Base-by-base conservation (phyloP, 225 moss, liverwort and hornwort species). In the Antitrichia curtipendula region DNA sequence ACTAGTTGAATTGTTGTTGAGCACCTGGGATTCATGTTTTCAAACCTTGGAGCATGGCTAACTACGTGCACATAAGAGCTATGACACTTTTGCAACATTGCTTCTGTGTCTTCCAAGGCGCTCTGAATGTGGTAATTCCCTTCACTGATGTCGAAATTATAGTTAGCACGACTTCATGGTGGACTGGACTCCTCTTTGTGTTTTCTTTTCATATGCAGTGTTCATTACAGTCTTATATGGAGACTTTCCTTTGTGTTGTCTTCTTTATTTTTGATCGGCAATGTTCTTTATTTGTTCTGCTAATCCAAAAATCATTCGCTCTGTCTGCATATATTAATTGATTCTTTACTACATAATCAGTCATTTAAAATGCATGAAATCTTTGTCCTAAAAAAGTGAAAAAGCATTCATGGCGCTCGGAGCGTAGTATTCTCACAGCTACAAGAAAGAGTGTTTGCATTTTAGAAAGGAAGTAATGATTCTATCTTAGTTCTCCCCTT, bases 91-190 rank as follows among this genome's bases (percentile, higher is more conserved):
- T 88, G 88, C 84, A 45, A 81, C 81, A 32, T 21, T 92, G 63
- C 80, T 89, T 81, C 65, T 88, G 70, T 76, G 77, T 65, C 59
- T 85, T 81, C 87, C 82, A n/a, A 64, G 58, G 12, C 28, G 63
- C 52, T 90, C 90, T 49, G 47, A 34, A 45, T 84, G 88, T 82
- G 88, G 92, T 92, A 88, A n/a, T 81, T 50, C 40, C 53, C 56
- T 86, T 28, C 45, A 57, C 59, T 19, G 59, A 18, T 47, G 58
- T 66, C 38, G 82, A 49, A 66, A 52, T 82, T 82, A 25, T 34
- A 49, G n/a, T 82, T 38, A 52, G 82, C 81, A 57, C 22, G 56
- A 2, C 24, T 72, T 59, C 45, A 38, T 77, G 25, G 56, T 53
- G 54, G 25, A n/a, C 54, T 53, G 54, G 25, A n/a, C 54, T 77